phyloP scores from a whole-genome alignment of 2,329 filamentous ascomycete species.

The Pseudocercospora cruenta region DNA sequence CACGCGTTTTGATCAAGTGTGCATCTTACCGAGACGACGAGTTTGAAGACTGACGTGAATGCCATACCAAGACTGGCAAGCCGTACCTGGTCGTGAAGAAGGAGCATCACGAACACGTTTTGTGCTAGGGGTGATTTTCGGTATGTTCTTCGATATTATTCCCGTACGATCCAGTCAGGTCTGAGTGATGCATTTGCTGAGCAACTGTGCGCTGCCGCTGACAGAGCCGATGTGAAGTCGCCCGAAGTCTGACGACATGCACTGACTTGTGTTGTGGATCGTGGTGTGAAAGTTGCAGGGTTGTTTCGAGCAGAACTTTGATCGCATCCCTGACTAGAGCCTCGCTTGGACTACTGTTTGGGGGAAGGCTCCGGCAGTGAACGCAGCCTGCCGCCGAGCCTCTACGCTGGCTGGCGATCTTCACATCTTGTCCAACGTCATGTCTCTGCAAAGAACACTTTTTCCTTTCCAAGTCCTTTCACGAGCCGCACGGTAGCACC shows the following conservation, averaged over 20 bases:
- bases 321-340: neutral
- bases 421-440: neutral
- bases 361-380: neutral
- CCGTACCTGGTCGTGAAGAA: neutral
- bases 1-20: constrained; percentile 10
- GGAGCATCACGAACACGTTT: constrained; percentile 2
- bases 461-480: neutral
- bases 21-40: constrained; percentile 6
- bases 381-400: neutral
- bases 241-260: constrained; percentile 4
- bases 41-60: constrained; percentile 4
- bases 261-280: neutral
- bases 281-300: neutral
- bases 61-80: neutral
- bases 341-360: neutral
- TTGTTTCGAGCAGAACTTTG: constrained; percentile 1
- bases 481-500: neutral
- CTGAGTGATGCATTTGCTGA: neutral
- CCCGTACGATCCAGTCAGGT: neutral
- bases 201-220: constrained; percentile 1
- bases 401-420: neutral
- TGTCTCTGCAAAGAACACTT: neutral
- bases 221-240: constrained; percentile 1
- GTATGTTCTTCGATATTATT: neutral
- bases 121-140: neutral